Percentiles rank a stretch among this genome's conserved stretches.
These are phyloP conservation scores for Penicillium waksmanii DNA, from an alignment of 495 filamentous ascomycete species.

Conservation along the genomic window DNA sequence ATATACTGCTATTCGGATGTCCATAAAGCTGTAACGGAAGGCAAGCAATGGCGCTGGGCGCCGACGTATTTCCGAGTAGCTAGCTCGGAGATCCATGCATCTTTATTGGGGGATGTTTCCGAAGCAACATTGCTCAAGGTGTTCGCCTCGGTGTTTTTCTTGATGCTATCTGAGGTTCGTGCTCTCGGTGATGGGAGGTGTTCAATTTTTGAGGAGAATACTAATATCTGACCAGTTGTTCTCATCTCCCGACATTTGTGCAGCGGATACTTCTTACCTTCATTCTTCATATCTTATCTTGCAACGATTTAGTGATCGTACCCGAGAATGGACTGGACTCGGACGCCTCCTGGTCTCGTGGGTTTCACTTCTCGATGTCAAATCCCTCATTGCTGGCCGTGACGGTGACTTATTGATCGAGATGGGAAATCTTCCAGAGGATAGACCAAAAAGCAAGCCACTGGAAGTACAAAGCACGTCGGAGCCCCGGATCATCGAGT, in stretches of 20 bases:
- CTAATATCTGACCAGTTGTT: slow-evolving; percentile 27
- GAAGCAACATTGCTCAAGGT: slow-evolving; percentile 32
- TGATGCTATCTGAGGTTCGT: slow-evolving; percentile 47
- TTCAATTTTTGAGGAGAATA: not conserved
- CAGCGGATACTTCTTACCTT: slow-evolving; percentile 38
- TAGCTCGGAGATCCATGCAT: slow-evolving; percentile 39
- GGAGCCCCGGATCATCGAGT: not conserved
- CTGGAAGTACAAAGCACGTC: not conserved
- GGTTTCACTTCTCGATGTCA: slow-evolving; percentile 45
- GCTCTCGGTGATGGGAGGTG: not conserved
- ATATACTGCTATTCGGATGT: slow-evolving; percentile 45
- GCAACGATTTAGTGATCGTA: slow-evolving; percentile 38
- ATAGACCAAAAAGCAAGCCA: slow-evolving; percentile 6
- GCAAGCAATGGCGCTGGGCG: slow-evolving; percentile 37
- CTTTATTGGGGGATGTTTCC: slow-evolving; percentile 34
- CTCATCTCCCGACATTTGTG: slow-evolving; percentile 32
- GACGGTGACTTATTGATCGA: slow-evolving; percentile 43
- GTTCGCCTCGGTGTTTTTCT: slow-evolving; percentile 38
- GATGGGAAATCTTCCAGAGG: slow-evolving; percentile 31
- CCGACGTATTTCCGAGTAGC: slow-evolving; percentile 39
- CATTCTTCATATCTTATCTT: slow-evolving; percentile 41
- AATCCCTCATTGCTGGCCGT: slow-evolving; percentile 45
- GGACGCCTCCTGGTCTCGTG: slow-evolving; percentile 38
- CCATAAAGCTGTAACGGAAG: slow-evolving; percentile 33
- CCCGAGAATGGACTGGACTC: slow-evolving; percentile 35